Conservation (phyloP, 75 land plant genomes). For the Isoetes taiwanensis region DNA sequence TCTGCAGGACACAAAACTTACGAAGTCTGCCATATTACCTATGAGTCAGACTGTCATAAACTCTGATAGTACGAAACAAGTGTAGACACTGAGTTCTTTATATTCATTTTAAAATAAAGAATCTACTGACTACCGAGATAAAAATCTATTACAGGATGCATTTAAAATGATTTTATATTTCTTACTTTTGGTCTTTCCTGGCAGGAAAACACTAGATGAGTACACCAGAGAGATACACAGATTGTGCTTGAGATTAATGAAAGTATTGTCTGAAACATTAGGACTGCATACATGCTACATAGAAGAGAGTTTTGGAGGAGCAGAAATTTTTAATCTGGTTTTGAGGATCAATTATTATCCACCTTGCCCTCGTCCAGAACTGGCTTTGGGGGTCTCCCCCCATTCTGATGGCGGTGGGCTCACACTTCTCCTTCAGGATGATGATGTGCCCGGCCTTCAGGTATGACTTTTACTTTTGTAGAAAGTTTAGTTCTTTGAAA, state of each 20-base stretch:
- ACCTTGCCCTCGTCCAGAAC: slow-evolving; percentile 53
- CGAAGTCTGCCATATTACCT: no score
- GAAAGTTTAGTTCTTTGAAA: no score
- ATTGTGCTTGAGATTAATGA: slow-evolving; percentile 13
- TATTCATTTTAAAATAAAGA: neutral
- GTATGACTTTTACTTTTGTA: no score
- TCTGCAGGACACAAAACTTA: no score
- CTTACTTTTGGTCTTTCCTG: neutral
- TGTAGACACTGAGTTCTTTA: neutral
- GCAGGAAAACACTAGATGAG: slow-evolving; percentile 24
- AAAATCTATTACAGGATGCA: neutral
- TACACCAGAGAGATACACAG: slow-evolving; percentile 25
- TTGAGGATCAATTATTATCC: slow-evolving; percentile 43
- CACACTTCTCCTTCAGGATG: slow-evolving; percentile 39
- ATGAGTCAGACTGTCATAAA: no score
- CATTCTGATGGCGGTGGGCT: slow-evolving; percentile 41
- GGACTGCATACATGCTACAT: slow-evolving; percentile 40
- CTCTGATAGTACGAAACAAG: no score
- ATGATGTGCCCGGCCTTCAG: slow-evolving; percentile 38
- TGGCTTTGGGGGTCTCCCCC: slow-evolving; percentile 39
- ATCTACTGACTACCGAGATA: neutral
- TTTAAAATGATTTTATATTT: neutral
- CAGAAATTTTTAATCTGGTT: slow-evolving; percentile 32
- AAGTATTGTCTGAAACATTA: slow-evolving; percentile 41
- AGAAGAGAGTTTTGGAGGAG: slow-evolving; percentile 22